These are phyloP conservation scores for Hyphopichia pseudoburtonii DNA, from an alignment of 1,139 yeast genomes.

Conservation along the genomic window DNA sequence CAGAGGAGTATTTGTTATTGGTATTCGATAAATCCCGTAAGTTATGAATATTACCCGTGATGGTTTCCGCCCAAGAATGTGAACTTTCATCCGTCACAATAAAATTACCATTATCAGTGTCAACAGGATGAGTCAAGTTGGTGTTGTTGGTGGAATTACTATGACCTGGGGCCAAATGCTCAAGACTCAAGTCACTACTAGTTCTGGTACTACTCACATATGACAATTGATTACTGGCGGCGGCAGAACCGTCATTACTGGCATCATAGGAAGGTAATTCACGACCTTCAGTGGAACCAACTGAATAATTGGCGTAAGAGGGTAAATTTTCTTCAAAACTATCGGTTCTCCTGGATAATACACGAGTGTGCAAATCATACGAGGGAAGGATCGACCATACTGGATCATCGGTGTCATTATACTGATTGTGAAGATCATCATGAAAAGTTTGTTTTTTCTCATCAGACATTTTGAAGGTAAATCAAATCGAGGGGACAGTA, in stretches of 20 bases:
- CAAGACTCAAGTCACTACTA: no score
- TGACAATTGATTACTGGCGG: no score
- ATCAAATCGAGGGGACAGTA: no score
- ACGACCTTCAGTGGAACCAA: not conserved
- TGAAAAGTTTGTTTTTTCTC: no score
- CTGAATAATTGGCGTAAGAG: not conserved
- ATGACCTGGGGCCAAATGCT: no score
- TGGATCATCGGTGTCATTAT: conserved; percentile 8
- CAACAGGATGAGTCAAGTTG: no score
- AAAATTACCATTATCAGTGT: conserved; percentile 8
- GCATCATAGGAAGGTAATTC: no score
- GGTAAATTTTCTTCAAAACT: conserved; percentile 1
- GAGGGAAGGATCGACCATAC: conserved; percentile 8
- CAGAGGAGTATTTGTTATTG: conserved; percentile 25
- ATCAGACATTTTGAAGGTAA: no score
- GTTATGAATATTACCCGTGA: conserved; percentile 38
- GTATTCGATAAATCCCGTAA: conserved; percentile 33
- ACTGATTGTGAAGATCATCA: not conserved
- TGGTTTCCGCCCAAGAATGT: conserved; percentile 35
- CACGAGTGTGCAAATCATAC: conserved; percentile 5
- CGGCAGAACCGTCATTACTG: no score
- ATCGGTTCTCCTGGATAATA: conserved; percentile 7
- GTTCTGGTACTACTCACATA: no score
- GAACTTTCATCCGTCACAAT: conserved; percentile 36
- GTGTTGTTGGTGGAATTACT: no score